Conservation (phyloP, 2,329 filamentous ascomycete species). For the Trichoderma gracile region DNA sequence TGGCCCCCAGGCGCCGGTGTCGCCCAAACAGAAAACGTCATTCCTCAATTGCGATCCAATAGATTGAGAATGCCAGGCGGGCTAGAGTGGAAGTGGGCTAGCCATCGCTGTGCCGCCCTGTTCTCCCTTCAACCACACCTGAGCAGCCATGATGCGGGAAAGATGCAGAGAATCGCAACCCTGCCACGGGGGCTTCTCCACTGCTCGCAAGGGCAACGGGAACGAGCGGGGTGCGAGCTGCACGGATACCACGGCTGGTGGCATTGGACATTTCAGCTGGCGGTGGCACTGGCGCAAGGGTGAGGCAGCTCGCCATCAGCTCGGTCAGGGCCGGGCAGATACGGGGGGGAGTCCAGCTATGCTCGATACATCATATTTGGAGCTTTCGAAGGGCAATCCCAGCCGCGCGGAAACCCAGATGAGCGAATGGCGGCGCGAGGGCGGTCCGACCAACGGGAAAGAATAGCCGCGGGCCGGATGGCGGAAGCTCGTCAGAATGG, state of each 20-base stretch:
- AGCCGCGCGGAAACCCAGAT: not conserved
- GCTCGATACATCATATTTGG: not conserved
- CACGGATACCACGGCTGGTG: not conserved
- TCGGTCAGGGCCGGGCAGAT: constrained; percentile 15
- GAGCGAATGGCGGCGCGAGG: not conserved
- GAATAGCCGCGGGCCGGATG: constrained; percentile 1
- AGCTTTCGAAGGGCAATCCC: not conserved
- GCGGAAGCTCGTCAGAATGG: not conserved
- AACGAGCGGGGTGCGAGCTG: not conserved
- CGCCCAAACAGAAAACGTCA: constrained; percentile 6
- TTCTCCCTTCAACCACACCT: constrained; percentile 9
- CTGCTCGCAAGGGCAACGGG: not conserved
- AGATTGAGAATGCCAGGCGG: not conserved
- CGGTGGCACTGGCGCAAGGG: constrained; percentile 4
- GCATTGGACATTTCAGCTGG: constrained; percentile 5
- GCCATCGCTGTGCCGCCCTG: not conserved
- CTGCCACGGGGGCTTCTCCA: not conserved
- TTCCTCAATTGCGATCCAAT: not conserved
- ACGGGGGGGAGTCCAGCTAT: not conserved
- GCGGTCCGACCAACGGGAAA: not conserved
- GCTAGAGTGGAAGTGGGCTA: not conserved
- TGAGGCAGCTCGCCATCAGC: constrained; percentile 10
- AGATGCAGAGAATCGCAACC: constrained; percentile 1
- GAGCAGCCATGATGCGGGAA: constrained; percentile 5
- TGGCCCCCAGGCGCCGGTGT: constrained; percentile 2